phyloP scores from a whole-genome alignment of 805 yeast species.

The Tetrapisispora nanseiensis region DNA sequence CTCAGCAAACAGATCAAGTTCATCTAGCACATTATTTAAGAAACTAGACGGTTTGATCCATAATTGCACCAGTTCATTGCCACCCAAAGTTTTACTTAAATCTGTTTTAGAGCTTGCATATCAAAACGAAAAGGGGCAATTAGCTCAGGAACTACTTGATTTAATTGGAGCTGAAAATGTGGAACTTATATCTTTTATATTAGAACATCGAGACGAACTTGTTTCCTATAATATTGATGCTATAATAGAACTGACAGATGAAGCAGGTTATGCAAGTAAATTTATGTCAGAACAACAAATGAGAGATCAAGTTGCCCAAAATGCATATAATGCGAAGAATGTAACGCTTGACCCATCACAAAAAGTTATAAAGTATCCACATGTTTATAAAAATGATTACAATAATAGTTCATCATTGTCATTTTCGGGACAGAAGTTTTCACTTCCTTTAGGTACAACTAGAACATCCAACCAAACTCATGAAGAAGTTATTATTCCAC shows the following conservation, averaged over 20 bases:
- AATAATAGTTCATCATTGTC: constrained; percentile 51
- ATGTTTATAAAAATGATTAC: constrained; percentile 68
- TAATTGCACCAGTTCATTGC: constrained; percentile 21
- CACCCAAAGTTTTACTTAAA: constrained; percentile 27
- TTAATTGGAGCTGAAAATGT: constrained; percentile 79
- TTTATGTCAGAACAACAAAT: constrained; percentile 48
- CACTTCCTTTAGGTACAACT: constrained; percentile 74
- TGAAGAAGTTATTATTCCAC: constrained; percentile 82
- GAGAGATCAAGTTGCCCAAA: constrained; percentile 41
- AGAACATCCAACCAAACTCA: constrained; percentile 48
- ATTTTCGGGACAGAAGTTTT: constrained; percentile 68
- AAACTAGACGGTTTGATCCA: constrained; percentile 12
- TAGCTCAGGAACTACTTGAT: constrained; percentile 69
- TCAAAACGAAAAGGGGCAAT: constrained; percentile 40
- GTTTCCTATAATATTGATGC: constrained; percentile 13
- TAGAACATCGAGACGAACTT: constrained; percentile 15
- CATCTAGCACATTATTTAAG: constrained; percentile 10
- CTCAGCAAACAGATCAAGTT: constrained; percentile 9
- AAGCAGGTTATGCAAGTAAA: constrained; percentile 17
- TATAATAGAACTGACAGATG: constrained; percentile 10
- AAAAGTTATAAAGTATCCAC: constrained; percentile 58
- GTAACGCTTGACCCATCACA: constrained; percentile 39
- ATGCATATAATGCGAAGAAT: constrained; percentile 41
- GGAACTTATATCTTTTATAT: constrained; percentile 51
- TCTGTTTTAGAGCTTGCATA: constrained; percentile 22